phyloP scores from a whole-genome alignment of 108 stramenopile genomes.

The Cyclotella baltica region DNA sequence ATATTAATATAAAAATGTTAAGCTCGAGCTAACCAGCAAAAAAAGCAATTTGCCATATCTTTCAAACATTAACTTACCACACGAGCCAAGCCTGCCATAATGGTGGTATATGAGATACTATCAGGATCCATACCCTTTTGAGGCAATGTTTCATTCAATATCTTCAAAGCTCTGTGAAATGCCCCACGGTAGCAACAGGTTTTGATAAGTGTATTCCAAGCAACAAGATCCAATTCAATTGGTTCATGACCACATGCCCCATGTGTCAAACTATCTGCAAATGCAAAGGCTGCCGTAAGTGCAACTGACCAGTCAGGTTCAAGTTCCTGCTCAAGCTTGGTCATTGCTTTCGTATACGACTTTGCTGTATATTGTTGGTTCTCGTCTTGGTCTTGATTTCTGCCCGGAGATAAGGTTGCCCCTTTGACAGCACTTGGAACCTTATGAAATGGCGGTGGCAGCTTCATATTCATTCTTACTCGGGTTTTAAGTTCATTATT shows the following conservation, averaged over 20 bases:
- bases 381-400: slow-evolving; percentile 25
- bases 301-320: slow-evolving; percentile 75
- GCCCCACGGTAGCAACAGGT: slow-evolving; percentile 85
- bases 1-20: not conserved
- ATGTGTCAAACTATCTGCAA: slow-evolving; percentile 84
- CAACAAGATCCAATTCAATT: slow-evolving; percentile 68
- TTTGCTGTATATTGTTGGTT: slow-evolving; percentile 11
- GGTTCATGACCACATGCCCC: slow-evolving; percentile 91
- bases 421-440: slow-evolving; percentile 76
- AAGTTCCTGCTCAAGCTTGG: slow-evolving; percentile 75
- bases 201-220: slow-evolving; percentile 78
- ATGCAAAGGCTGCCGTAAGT: slow-evolving; percentile 84
- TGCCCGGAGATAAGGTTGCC: slow-evolving; percentile 55
- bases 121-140: slow-evolving; percentile 70
- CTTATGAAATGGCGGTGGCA: slow-evolving; percentile 80
- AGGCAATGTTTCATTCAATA: slow-evolving; percentile 78
- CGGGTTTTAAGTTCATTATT: slow-evolving; percentile 47
- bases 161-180: slow-evolving; percentile 82
- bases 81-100: slow-evolving; percentile 73
- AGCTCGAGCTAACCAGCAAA: not conserved
- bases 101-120: slow-evolving; percentile 70
- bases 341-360: slow-evolving; percentile 42
- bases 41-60: not conserved
- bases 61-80: slow-evolving; percentile 44
- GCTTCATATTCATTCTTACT: slow-evolving; percentile 62